Evolutionary conservation across 2,329 filamentous ascomycete species (phyloP), one percentile per base, ranked within the genome.

Genomic region (Stemphylium vesicarium): DNA sequence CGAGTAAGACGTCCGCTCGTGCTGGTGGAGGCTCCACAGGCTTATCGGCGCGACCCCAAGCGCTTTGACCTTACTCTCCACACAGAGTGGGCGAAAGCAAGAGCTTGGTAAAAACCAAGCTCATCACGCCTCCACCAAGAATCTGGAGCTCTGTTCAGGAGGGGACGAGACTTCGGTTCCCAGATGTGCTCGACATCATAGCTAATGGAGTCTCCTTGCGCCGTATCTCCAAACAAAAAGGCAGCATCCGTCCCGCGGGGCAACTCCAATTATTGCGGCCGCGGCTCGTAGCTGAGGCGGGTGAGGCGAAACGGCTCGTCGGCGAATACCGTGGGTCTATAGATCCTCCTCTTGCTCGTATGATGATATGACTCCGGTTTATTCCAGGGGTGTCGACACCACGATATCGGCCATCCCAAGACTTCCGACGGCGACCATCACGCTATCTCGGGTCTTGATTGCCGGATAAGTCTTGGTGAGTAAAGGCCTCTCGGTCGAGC

Each of bases 141-240:
- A 90, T 91, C 74, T 92, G 87, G 71, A 91, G 88, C 10, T 92
- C 89, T 0, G 92, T 70, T 88, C 90, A 94, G 0, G 91, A 90
- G 3, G 84, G 84, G n/a, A 13, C 16, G 39, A 41, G 18, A 32
- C 90, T 93, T 73, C 94, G 90, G 65, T 94, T 94, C 36, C 87
- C 90, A 74, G 89, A 88, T 73, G 87, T 89, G 67, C 94, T 80
- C 53, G 84, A 85, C 0, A 88, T 88, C 83, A 95, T 87, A 22
- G 90, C 91, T 59, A 94, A 90, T 11, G 90, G 90, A 65, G 82
- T 86, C 1, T 76, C 71, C 20, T 79, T 75, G 0, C 12, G 90
- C 90, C 75, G 29, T 24, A 4, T 10, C 26, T 16, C n/a, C 20
- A 15, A 9, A 29, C 9, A 10, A 29, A 7, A 29, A 4, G n/a